Evolutionary conservation across 441 rosid genomes (phyloP), one percentile per base, ranked within the genome.

Genomic region (Erodium moschatum): DNA sequence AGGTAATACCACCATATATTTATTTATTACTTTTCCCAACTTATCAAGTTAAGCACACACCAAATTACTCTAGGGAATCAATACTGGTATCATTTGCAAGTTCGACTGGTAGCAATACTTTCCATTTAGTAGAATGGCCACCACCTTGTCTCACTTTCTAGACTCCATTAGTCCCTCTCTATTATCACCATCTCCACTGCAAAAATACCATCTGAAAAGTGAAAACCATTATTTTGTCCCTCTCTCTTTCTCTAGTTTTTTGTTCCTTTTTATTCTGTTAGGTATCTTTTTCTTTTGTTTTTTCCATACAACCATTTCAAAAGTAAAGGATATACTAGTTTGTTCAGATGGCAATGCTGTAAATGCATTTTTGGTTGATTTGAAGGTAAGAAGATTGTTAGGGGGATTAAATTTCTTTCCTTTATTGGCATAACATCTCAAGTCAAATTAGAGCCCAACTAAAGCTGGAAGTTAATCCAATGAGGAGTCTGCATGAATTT

Each of bases 1-100:
- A 94, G 98, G 98, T 93, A 78, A 74, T 58, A 8, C 42, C 29
- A 42, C n/a, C 11, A 33, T 72, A 15, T 8, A 46, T 2, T 44
- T 44, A 6, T 46, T 21, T 20, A 29, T 65, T 19, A 3, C 33
- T 65, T 19, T 52, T 8, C 1, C 18, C 63, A 9, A 69, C 16
- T 38, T 42, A 40, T 31, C 42, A 15, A 64, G 67, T 64, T 64
- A 21, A 21, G 38, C 15, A 4, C 33, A 21, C n/a, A 3, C 21
- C 15, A 24, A 62, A 24, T 24, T 62, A 8, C 13, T 15, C 27
- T 19, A 19, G 27, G 11, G 12, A 18, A 56, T 56, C 27, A 56
- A 56, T 56, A 6, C 27, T 52, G 27, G 10, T 19, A 18, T 58
- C 27, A 58, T 20, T 2, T 20, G 63, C 63, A 19, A 19, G 11